Base-by-base conservation (phyloP, 495 filamentous ascomycete species). In the Aspergillus steynii region DNA sequence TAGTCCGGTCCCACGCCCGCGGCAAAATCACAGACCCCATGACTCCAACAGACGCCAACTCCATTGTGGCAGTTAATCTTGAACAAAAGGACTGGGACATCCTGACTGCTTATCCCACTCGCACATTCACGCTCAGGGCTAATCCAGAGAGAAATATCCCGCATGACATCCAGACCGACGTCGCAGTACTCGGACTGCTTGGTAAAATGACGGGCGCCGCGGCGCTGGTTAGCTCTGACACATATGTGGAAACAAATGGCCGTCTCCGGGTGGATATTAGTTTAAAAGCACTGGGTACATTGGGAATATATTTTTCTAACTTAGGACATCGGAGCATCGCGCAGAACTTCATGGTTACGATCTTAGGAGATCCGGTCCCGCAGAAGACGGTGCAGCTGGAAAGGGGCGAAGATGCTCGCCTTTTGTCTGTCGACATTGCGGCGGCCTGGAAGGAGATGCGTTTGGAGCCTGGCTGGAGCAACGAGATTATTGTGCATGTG, bases 131-230 rank as follows among this genome's bases (percentile, higher is more conserved):
- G 1, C 70, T 84, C 5, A 72, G 62, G 34, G 37, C 10, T 12
- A 42, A 42, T 12, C 9, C 37, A 3, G 37, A 42, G 37, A 42
- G 14, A 10, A 15, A 15, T 2, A 42, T 42, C 14, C 37, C 37
- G 3, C 9, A 42, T 31, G 5, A 47, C 4, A 15, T n/a, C 4
- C 53, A 61, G 8, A 76, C 72, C 12, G 67, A 82, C 50, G 73
- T 91, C 12, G 88, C 89, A 1, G 84, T 88, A n/a, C 72, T 99
- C 2, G 95, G 95, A 9, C 76, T 99, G 3, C 63, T 97, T 27
- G 90, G 83, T 15, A 96, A 96, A 71, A 96, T 98, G 88, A 92
- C 92, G 2, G 95, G 92, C 7, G 86, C 87, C 2, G 93, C 90
- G 0, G 95, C 92, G 0, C 78, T 97, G 14, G 67, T 89, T 1